Percentiles rank a stretch among this genome's conserved stretches.
phyloP scores from a whole-genome alignment of 1,284 basidiomycete species.

The Marasmius fiardii region DNA sequence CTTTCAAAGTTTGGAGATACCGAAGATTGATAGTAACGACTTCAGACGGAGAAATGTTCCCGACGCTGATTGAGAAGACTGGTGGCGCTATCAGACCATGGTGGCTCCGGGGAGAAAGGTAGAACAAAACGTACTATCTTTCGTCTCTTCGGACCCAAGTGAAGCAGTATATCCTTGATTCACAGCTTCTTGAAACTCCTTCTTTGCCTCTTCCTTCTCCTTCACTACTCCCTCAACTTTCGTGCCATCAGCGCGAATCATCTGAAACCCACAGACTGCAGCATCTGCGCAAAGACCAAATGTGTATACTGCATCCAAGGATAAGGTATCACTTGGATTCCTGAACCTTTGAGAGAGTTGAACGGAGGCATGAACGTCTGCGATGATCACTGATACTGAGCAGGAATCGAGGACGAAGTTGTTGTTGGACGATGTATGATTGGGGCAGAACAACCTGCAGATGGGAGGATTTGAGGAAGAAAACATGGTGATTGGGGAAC shows the following conservation, averaged over 20 bases:
- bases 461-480: too few species aligned
- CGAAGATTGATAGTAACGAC: conserved; percentile 11
- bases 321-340: neutral
- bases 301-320: neutral
- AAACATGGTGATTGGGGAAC: too few species aligned
- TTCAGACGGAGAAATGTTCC: conserved; percentile 9
- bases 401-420: neutral
- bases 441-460: too few species aligned
- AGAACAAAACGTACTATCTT: conserved; percentile 2
- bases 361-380: neutral
- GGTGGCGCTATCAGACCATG: neutral
- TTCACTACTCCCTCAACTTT: conserved; percentile 10
- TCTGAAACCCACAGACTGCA: conserved; percentile 10
- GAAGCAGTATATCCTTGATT: conserved; percentile 6
- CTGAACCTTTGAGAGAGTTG: neutral
- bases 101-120: neutral
- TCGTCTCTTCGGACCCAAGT: conserved; percentile 6
- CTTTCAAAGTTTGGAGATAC: conserved; percentile 9
- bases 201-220: conserved; percentile 10
- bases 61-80: conserved; percentile 9
- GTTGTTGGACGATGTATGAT: neutral
- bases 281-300: conserved; percentile 13
- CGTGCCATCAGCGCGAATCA: conserved; percentile 8
- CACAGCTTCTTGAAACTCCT: too few species aligned
- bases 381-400: neutral